phyloP scores from a whole-genome alignment of 352 stramenopile genomes.

The Thalassiosira mediterranea region DNA sequence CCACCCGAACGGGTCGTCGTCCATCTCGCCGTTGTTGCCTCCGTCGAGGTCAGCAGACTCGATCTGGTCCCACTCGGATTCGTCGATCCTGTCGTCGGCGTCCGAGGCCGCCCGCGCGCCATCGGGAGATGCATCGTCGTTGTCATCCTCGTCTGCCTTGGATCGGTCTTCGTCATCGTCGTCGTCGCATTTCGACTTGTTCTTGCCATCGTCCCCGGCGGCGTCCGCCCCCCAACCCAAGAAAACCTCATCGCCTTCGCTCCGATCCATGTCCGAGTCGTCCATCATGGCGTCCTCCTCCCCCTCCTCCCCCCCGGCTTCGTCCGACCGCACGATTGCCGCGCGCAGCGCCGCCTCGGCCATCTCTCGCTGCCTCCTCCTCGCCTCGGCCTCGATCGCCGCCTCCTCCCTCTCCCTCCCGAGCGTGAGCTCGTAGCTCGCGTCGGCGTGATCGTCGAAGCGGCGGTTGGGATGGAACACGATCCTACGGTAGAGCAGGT shows the following conservation, averaged over 20 bases:
- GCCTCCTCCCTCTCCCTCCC: conserved; percentile 67
- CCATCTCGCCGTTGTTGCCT: conserved; percentile 29
- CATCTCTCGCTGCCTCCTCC: conserved; percentile 64
- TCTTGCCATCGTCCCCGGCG: conserved; percentile 5
- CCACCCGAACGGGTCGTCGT: conserved; percentile 68
- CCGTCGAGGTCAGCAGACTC: conserved; percentile 50
- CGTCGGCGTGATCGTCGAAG: conserved; percentile 73
- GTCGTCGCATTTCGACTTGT: neutral
- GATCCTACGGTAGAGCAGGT: conserved; percentile 72
- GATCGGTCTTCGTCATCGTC: conserved; percentile 1
- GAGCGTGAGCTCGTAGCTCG: conserved; percentile 80
- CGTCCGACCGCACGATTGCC: conserved; percentile 67
- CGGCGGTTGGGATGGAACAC: conserved; percentile 69
- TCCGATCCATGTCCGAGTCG: conserved; percentile 48
- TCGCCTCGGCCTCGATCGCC: conserved; percentile 46
- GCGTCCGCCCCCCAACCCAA: conserved; percentile 57
- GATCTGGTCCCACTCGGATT: conserved; percentile 60
- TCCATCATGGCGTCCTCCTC: conserved; percentile 52
- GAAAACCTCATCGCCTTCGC: conserved; percentile 39
- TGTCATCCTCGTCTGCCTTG: neutral
- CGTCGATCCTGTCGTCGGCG: conserved; percentile 27
- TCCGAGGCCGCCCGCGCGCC: neutral
- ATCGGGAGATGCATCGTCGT: conserved; percentile 19
- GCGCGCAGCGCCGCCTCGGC: conserved; percentile 66
- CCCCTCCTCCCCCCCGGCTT: conserved; percentile 39